phyloP scores from a whole-genome alignment of 805 yeast genomes.

The Candida argentea region DNA sequence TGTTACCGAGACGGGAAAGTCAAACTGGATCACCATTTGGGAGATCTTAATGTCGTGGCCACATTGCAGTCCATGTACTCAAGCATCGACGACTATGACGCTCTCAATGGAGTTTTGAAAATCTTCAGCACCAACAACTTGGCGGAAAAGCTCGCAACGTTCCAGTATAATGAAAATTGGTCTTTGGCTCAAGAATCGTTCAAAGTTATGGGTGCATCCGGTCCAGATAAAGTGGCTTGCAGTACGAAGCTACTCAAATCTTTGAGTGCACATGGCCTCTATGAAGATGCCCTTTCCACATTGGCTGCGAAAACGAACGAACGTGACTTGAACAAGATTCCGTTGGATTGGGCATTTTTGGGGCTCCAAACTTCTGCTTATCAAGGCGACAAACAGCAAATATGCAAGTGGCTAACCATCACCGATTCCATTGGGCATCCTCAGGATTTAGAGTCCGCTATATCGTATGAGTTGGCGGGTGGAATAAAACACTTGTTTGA shows the following conservation, averaged over 20 bases:
- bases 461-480: constrained; percentile 57
- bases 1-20: constrained; percentile 38
- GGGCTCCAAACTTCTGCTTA: constrained; percentile 72
- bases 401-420: constrained; percentile 49
- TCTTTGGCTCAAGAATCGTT: constrained; percentile 78
- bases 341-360: constrained; percentile 50
- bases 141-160: constrained; percentile 67
- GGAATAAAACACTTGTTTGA: constrained; percentile 39
- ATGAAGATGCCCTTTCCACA: constrained; percentile 51
- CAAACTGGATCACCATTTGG: constrained; percentile 15
- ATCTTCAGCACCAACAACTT: constrained; percentile 59
- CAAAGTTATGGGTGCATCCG: constrained; percentile 43
- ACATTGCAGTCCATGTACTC: constrained; percentile 76
- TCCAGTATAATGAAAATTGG: constrained; percentile 84
- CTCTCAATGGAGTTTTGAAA: constrained; percentile 77
- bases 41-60: constrained; percentile 28
- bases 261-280: constrained; percentile 64
- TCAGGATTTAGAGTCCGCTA: constrained; percentile 41
- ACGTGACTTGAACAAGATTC: constrained; percentile 15
- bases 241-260: constrained; percentile 56
- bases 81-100: constrained; percentile 79
- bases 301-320: constrained; percentile 27
- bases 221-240: constrained; percentile 20
- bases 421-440: constrained; percentile 36
- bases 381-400: constrained; percentile 41